Evolutionary conservation across 2,329 filamentous ascomycete species (phyloP), one percentile per base, ranked within the genome.

Genomic region (Neofusicoccum umdonicola): DNA sequence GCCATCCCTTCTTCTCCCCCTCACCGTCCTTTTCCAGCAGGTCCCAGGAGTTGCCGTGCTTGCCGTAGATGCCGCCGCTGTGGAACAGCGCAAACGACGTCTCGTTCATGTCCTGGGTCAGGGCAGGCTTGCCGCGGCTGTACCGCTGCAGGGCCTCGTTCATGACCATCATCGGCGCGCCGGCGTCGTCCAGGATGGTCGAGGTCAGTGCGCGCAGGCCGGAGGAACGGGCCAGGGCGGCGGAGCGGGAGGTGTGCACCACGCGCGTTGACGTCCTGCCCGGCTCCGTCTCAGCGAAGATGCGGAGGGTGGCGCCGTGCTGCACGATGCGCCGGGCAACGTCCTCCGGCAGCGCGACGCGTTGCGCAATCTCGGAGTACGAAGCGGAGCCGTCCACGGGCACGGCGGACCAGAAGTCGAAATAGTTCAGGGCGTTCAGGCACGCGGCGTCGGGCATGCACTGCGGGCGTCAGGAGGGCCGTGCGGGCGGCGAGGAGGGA

Each of bases 401-500:
- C 5, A 86, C 82, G 4, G 81, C 79, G 11, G 77, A 74, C 81
- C 82, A 85, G 68, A 85, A 84, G 68, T 84, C 73, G 69, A 85
- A 85, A 67, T 82, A 74, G 69, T 84, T 84, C 15, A 85, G 72
- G 13, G 83, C 72, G 67, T 83, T 82, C 42, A 85, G 75, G 37
- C 68, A 69, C 6, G 80, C 75, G 3, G 78, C 74, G 66, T 83
- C 81, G 2, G 81, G 81, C 54, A 82, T 76, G 39, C 71, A 74
- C 80, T 82, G 62, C 11, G 19, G 37, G 0, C 9, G 37, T 67
- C 15, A 67, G 63, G 12, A 44, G 45, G 45, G n/a, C 5, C n/a
- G n/a, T 17, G 45, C 45, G 2, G 8, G n/a, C 22, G 22, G 17
- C 15, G 45, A n/a, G 22, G 45, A 48, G n/a, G 15, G 8, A 15